Percentiles rank a stretch among this genome's conserved stretches.
Evolutionary conservation across 768 basidiomycete genomes (phyloP).

Genomic region (Psilocybe cubensis): DNA sequence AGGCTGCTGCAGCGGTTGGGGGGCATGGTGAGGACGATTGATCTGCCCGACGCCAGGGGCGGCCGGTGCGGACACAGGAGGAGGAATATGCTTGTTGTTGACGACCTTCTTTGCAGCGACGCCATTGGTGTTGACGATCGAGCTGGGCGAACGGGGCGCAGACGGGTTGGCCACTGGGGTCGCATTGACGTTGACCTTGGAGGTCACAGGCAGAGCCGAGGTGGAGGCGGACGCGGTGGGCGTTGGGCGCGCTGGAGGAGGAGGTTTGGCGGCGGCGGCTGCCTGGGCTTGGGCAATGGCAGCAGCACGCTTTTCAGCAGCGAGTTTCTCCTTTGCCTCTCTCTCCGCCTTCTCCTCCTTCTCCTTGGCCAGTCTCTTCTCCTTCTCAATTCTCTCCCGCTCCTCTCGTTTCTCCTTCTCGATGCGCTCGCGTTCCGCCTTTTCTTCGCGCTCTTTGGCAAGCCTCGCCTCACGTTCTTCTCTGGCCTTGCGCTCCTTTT

Average conservation of each 20-base stretch:
- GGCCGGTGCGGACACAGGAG: constrained; percentile 13
- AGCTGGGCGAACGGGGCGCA: constrained; percentile 28
- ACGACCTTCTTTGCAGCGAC: constrained; percentile 61
- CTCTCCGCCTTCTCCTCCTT: constrained; percentile 34
- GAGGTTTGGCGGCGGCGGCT: constrained; percentile 27
- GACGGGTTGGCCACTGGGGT: constrained; percentile 49
- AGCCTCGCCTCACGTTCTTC: constrained; percentile 70
- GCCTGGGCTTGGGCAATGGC: constrained; percentile 38
- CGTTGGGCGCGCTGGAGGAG: constrained; percentile 53
- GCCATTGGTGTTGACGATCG: constrained; percentile 37
- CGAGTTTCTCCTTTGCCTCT: constrained; percentile 34
- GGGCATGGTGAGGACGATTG: constrained; percentile 38
- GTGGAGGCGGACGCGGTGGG: constrained; percentile 49
- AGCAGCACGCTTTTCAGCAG: constrained; percentile 51
- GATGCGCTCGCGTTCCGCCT: constrained; percentile 47
- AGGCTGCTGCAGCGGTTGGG: constrained; percentile 32
- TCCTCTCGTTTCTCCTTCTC: constrained; percentile 48
- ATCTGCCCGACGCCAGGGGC: constrained; percentile 30
- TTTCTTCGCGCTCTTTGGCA: constrained; percentile 66
- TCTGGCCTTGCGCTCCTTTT: constrained; percentile 68
- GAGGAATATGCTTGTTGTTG: constrained; percentile 38
- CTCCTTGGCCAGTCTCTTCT: constrained; percentile 33
- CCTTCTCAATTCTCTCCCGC: constrained; percentile 45
- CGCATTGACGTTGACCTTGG: constrained; percentile 30
- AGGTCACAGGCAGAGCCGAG: constrained; percentile 20